A percentile compares a stretch with the other conserved stretches of the same genome.
These are phyloP conservation scores for Nicotiana undulata DNA, from an alignment of 257 asterid species.

Conservation along the genomic window DNA sequence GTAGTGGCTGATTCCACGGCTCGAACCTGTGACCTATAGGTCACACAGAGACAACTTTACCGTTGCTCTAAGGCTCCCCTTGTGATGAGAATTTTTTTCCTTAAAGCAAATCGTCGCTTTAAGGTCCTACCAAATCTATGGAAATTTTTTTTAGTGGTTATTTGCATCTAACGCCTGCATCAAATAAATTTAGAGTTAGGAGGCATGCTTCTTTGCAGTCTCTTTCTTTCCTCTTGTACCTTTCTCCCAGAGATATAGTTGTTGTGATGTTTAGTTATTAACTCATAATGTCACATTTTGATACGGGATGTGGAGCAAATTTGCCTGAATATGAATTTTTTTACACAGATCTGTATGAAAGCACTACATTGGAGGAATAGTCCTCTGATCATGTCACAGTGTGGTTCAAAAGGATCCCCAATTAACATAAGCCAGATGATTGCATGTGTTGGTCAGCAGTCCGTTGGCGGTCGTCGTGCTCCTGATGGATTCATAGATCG, in stretches of 20 bases:
- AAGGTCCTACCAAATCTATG: constrained; percentile 1
- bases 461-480: constrained; percentile 93
- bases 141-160: neutral
- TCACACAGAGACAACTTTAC: no score
- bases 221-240: neutral
- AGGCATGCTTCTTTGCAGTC: neutral
- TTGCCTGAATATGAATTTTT: neutral
- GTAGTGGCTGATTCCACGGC: no score
- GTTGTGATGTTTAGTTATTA: neutral
- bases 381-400: constrained; percentile 90
- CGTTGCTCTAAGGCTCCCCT: no score
- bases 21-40: no score
- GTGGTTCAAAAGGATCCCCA: constrained; percentile 99
- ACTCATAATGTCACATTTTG: neutral
- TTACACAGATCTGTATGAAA: constrained; percentile 71
- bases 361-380: constrained; percentile 90
- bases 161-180: neutral
- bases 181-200: neutral
- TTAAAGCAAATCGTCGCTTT: neutral
- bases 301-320: neutral
- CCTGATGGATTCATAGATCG: constrained; percentile 95
- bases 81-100: constrained; percentile 1
- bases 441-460: constrained; percentile 97
- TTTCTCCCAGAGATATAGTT: neutral
- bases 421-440: constrained; percentile 96